Base-by-base conservation (phyloP, 2,329 filamentous ascomycete genomes). In the Penicillium sp. region DNA sequence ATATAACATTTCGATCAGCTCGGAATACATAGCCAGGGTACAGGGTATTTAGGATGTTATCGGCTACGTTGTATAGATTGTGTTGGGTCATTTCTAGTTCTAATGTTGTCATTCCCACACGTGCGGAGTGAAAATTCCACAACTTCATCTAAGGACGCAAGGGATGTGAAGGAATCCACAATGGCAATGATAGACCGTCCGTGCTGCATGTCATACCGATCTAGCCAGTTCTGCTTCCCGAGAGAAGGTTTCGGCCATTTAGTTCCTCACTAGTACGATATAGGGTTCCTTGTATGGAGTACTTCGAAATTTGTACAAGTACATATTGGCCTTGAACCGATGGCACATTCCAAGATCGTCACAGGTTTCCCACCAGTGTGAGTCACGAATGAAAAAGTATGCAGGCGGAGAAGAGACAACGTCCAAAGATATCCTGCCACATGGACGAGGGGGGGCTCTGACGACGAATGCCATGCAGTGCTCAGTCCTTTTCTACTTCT, bases 161-260 rank as follows among this genome's bases (percentile, higher is more conserved):
- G 65, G 50, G 63, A 63, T 61, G 50, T 59, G 29, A 61, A 50
- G 35, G 35, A 38, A 19, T 31, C 49, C 55, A 56, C 38, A 27
- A 33, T 41, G 59, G 50, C 33, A 62, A 62, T 63, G 57, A 58
- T 62, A 48, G 46, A 57, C 53, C 41, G 54, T 61, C 60, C 54
- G 59, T 63, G 57, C 65, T 66, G 65, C 61, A 62, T 58, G 64
- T 66, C 64, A 66, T 67, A 57, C 47, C 56, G 56, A 61, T 56
- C 58, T 61, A 51, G 54, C 43, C 43, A 51, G 51, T 46, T 50
- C 48, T 52, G 31, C 42, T 9, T 29, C 23, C 23, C 3, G 15
- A 41, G 23, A 47, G 23, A 56, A 47, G 54, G 54, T 41, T 48
- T 27, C 49, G 49, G 6, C 49, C 23, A 38, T 42, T 29, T 48